Evolutionary conservation across 345 rosid genomes (phyloP).

Genomic region (Acer saccharum): DNA sequence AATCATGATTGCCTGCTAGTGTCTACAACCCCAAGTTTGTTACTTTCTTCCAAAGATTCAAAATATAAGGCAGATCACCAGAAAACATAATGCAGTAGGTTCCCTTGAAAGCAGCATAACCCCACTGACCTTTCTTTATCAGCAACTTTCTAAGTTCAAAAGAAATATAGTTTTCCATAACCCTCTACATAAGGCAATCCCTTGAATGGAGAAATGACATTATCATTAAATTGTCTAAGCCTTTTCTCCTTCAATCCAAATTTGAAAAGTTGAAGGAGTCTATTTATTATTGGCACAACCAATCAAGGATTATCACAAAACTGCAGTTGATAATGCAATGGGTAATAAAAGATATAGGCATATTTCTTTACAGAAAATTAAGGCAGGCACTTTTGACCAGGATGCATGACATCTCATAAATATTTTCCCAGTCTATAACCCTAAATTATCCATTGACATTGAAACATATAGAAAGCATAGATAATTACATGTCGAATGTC

Average conservation of each 20-base stretch:
- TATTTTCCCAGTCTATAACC: not conserved
- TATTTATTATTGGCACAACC: not conserved
- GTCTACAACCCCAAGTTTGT: too few relatives aligned
- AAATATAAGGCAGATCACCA: not conserved
- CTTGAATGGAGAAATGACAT: not conserved
- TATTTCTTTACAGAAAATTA: not conserved
- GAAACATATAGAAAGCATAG: conserved; percentile 14
- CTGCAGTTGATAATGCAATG: not conserved
- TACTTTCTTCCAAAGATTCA: too few relatives aligned
- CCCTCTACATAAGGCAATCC: not conserved
- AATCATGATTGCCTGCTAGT: too few relatives aligned
- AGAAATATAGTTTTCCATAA: not conserved
- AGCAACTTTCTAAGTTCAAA: not conserved
- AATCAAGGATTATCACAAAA: not conserved
- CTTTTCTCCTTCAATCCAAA: not conserved
- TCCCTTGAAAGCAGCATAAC: not conserved
- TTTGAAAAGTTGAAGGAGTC: not conserved
- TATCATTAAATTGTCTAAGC: not conserved
- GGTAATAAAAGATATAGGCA: not conserved
- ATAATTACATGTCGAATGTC: conserved; percentile 76
- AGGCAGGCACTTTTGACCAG: not conserved
- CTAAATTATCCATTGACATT: not conserved
- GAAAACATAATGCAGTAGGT: not conserved
- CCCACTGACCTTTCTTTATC: not conserved
- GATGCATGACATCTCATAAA: too few relatives aligned